Evolutionary conservation across 805 yeast genomes (phyloP).

Genomic region (Cyberlindnera lachancei): DNA sequence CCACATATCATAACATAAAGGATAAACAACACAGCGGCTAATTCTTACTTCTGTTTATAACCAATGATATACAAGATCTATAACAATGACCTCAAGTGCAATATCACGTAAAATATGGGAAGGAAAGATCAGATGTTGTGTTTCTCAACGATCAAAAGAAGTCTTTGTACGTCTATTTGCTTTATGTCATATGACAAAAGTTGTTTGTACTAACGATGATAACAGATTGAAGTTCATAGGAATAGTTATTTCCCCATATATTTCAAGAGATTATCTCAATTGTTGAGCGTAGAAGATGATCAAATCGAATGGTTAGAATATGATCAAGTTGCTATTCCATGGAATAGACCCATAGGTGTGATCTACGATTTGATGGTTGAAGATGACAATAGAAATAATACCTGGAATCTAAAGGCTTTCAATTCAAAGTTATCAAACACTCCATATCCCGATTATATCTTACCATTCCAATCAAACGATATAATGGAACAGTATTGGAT

Average conservation of each 20-base stretch:
- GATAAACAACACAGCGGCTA: constrained; percentile 28
- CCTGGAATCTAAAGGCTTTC: constrained; percentile 28
- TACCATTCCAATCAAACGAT: constrained; percentile 31
- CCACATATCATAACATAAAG: neutral
- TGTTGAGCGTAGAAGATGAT: constrained; percentile 28
- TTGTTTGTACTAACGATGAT: neutral
- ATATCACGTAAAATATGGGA: constrained; percentile 46
- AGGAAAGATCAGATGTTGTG: constrained; percentile 41
- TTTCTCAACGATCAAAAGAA: constrained; percentile 15
- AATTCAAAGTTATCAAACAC: no score
- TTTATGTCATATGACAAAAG: neutral
- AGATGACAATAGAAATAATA: constrained; percentile 41
- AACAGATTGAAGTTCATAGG: constrained; percentile 27
- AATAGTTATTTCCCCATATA: constrained; percentile 46
- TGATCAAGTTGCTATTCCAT: constrained; percentile 55
- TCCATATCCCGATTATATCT: constrained; percentile 39
- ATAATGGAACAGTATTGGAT: constrained; percentile 53
- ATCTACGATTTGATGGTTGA: constrained; percentile 48
- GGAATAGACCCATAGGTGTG: constrained; percentile 71
- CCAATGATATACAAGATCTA: no score
- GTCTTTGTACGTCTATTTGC: neutral
- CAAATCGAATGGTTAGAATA: constrained; percentile 58
- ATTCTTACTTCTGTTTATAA: no score
- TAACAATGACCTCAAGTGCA: no score
- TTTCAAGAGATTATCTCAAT: constrained; percentile 28